These are phyloP conservation scores for Fusarium sp. DNA, from an alignment of 2,329 filamentous ascomycete species.

Conservation along the genomic window DNA sequence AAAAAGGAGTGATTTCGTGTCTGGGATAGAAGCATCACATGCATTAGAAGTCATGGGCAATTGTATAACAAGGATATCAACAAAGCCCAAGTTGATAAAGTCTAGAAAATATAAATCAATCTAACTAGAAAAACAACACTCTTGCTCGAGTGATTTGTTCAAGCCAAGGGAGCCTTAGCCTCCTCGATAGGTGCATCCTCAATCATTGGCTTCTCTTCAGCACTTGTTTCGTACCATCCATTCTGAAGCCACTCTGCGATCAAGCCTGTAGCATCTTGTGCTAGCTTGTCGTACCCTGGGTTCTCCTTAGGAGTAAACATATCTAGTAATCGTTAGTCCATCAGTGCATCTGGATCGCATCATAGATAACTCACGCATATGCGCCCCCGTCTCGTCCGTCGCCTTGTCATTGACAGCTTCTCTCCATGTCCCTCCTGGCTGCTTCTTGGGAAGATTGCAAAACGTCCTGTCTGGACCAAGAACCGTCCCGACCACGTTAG, in stretches of 20 bases:
- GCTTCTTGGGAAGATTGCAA: conserved; percentile 76
- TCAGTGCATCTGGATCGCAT: background rate
- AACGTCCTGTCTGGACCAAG: conserved; percentile 81
- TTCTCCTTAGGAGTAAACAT: conserved; percentile 80
- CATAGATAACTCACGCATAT: conserved; percentile 65
- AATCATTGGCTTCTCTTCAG: conserved; percentile 45
- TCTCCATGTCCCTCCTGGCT: conserved; percentile 66
- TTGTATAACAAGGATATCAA: background rate
- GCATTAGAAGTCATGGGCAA: background rate
- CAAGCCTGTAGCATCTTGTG: conserved; percentile 69
- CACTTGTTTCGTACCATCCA: conserved; percentile 70
- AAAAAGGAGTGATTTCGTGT: background rate
- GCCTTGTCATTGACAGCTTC: conserved; percentile 80
- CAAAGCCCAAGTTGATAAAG: conserved; percentile 8
- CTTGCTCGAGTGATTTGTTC: background rate
- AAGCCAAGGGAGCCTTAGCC: background rate
- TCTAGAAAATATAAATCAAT: background rate
- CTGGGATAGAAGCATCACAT: background rate
- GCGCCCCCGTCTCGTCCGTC: conserved; percentile 78
- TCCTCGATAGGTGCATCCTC: conserved; percentile 27
- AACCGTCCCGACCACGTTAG: conserved; percentile 63
- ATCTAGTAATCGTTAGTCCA: conserved; percentile 48
- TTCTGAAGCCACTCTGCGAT: conserved; percentile 70
- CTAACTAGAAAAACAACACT: conserved; percentile 1
- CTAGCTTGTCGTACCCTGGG: conserved; percentile 72